Conservation (phyloP, 2,329 filamentous ascomycete species). For the Fusarium ambrosium region DNA sequence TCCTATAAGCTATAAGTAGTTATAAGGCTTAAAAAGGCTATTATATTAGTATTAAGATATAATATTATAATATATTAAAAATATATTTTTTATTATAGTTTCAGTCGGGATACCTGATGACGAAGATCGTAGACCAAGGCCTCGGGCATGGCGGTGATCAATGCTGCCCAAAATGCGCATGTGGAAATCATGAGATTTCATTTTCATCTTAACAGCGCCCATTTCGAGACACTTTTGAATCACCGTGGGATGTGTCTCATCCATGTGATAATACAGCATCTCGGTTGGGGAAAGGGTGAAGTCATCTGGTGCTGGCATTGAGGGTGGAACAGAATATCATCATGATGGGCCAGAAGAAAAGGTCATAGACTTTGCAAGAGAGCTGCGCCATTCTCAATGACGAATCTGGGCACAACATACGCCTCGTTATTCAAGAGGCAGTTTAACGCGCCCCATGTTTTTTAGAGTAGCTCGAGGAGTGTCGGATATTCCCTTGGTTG, state of each 20-base stretch:
- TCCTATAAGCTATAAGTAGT: too few species aligned
- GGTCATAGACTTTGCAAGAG: too few species aligned
- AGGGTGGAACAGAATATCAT: not conserved
- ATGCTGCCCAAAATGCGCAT: not conserved
- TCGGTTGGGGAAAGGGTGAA: not conserved
- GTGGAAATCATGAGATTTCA: not conserved
- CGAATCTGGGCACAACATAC: not conserved
- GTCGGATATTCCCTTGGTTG: not conserved
- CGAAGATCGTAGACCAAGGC: too few species aligned
- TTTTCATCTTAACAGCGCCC: not conserved
- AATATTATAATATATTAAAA: too few species aligned
- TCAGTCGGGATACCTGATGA: too few species aligned
- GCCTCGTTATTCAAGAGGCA: not conserved
- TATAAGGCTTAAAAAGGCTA: too few species aligned
- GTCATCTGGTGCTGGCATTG: not conserved
- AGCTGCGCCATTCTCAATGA: not conserved
- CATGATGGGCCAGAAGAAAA: too few species aligned
- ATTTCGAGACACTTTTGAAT: not conserved
- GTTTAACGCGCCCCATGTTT: not conserved
- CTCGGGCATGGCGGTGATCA: not conserved
- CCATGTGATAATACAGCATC: not conserved
- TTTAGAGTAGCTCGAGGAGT: not conserved
- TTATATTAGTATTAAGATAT: too few species aligned
- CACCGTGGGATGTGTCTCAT: not conserved
- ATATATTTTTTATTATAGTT: too few species aligned